These are phyloP conservation scores for Beta lomatogona DNA, from an alignment of 179 eudicot species.

Conservation along the genomic window DNA sequence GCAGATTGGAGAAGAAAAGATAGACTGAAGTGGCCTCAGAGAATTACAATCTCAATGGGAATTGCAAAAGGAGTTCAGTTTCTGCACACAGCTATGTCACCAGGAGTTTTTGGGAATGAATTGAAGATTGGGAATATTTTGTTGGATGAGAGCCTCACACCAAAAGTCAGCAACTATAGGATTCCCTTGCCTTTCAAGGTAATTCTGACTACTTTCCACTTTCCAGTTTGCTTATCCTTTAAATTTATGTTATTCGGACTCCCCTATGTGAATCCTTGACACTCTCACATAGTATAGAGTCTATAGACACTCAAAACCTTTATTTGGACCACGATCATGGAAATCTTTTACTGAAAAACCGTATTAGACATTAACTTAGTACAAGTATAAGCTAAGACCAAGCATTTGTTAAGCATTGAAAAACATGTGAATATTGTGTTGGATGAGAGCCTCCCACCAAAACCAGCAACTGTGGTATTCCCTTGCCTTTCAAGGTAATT, in stretches of 20 bases:
- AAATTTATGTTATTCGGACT: no score
- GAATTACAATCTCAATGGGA: constrained; percentile 79
- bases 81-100: constrained; percentile 72
- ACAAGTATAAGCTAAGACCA: no score
- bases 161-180: constrained; percentile 74
- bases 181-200: constrained; percentile 78
- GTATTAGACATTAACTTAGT: no score
- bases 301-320: no score
- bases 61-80: constrained; percentile 81
- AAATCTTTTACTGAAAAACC: no score
- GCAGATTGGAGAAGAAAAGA: constrained; percentile 79
- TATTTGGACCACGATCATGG: neutral
- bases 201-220: neutral
- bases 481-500: neutral
- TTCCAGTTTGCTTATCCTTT: no score
- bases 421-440: no score
- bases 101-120: constrained; percentile 71
- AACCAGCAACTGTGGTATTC: no score
- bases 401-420: no score
- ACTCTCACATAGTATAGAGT: no score
- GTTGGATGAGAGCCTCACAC: constrained; percentile 78
- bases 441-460: no score
- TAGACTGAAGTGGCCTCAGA: constrained; percentile 90
- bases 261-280: neutral
- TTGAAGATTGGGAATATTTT: constrained; percentile 67